These are phyloP conservation scores for Metarhizium brunneum DNA, from an alignment of 2,329 filamentous ascomycete species.

Conservation along the genomic window DNA sequence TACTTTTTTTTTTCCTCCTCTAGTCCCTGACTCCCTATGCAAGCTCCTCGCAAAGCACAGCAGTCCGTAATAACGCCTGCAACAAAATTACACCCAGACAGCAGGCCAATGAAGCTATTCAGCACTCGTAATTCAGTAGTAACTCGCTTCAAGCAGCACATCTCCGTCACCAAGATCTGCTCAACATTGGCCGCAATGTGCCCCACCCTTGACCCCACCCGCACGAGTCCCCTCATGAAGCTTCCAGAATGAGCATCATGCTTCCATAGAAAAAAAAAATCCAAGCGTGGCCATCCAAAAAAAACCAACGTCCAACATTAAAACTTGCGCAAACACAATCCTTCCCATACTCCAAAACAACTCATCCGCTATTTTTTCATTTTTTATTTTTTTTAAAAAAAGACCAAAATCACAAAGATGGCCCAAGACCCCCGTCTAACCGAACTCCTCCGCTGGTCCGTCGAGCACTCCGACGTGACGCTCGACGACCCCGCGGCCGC, in stretches of 20 bases:
- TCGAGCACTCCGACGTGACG: slow-evolving; percentile 35
- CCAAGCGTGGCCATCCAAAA: slow-evolving; percentile 3
- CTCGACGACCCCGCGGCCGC: slow-evolving; percentile 18
- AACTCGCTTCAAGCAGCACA: too few species aligned
- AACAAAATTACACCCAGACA: too few species aligned
- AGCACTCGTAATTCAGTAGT: too few species aligned
- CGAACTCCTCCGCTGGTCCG: slow-evolving; percentile 71
- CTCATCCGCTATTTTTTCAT: too few species aligned
- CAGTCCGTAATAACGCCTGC: neutral
- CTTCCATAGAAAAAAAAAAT: slow-evolving; percentile 4
- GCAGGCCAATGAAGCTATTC: too few species aligned
- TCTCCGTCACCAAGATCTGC: too few species aligned
- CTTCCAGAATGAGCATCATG: slow-evolving; percentile 29
- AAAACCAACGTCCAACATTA: neutral
- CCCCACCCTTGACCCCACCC: too few species aligned
- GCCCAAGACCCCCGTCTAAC: slow-evolving; percentile 54
- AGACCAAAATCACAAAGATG: slow-evolving; percentile 9
- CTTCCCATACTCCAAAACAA: neutral
- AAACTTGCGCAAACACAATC: too few species aligned
- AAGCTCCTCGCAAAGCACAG: too few species aligned
- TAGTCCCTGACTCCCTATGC: too few species aligned
- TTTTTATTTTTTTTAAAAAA: too few species aligned
- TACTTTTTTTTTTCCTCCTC: neutral
- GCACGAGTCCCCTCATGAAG: slow-evolving; percentile 23
- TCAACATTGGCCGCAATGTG: too few species aligned